These are phyloP conservation scores for Guadua angustifolia DNA, from an alignment of 176 grass and related monocot species.

Conservation along the genomic window DNA sequence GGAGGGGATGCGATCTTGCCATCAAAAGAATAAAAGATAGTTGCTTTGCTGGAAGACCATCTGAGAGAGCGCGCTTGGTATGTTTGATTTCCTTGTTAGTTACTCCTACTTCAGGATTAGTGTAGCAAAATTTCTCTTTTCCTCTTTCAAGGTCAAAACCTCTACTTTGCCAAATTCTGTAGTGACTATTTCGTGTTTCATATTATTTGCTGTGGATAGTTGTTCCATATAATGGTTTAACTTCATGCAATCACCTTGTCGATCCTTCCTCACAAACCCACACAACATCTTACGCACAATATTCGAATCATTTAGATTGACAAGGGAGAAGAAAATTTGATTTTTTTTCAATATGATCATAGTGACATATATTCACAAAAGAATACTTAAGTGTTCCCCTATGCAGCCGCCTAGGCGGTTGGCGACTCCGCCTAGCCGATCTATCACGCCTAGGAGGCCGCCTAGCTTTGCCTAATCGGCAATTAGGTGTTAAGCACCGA, in stretches of 20 bases:
- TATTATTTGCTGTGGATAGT: background rate
- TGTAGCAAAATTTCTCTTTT: background rate
- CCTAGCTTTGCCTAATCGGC: too few relatives aligned
- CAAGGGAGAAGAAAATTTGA: background rate
- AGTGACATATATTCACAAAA: background rate
- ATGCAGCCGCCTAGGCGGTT: too few relatives aligned
- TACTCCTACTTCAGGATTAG: background rate
- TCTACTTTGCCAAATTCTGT: background rate
- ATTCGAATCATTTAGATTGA: background rate
- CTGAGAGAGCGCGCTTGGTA: slow-evolving; percentile 92
- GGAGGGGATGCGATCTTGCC: slow-evolving; percentile 96
- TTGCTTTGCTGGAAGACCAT: slow-evolving; percentile 86
- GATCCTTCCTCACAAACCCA: slow-evolving; percentile 20
- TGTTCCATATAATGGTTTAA: background rate
- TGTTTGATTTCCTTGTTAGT: slow-evolving; percentile 33
- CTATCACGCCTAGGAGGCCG: too few relatives aligned
- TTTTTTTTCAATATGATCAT: background rate
- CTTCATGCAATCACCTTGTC: background rate
- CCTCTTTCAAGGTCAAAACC: slow-evolving; percentile 1
- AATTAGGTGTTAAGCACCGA: too few relatives aligned
- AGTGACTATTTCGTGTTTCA: background rate
- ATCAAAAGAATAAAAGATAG: slow-evolving; percentile 99
- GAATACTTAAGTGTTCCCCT: too few relatives aligned
- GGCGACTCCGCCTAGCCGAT: too few relatives aligned
- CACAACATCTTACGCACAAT: slow-evolving; percentile 6